Conservation (phyloP, 768 basidiomycete species). For the Fomitopsis serialis region DNA sequence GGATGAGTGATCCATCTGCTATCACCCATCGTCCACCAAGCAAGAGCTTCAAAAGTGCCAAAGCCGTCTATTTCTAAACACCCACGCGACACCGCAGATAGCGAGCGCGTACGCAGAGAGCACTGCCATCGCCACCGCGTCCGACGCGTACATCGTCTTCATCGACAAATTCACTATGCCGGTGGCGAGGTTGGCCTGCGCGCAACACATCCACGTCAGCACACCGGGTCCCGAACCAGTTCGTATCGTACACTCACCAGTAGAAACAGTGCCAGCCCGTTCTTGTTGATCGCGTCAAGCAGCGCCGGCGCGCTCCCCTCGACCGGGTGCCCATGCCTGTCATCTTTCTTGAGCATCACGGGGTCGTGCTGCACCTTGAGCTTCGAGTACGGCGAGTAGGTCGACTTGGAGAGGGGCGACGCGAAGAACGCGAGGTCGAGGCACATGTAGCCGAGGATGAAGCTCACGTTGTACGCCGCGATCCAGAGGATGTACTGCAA, state of each 20-base stretch:
- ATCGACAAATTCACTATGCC: slow-evolving; percentile 79
- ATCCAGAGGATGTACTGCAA: slow-evolving; percentile 87
- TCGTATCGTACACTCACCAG: slow-evolving; percentile 44
- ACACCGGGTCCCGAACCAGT: background rate
- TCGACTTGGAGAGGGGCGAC: slow-evolving; percentile 27
- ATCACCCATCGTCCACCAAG: too few species aligned
- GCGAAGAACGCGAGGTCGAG: slow-evolving; percentile 72
- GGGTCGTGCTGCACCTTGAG: slow-evolving; percentile 27
- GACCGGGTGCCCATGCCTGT: slow-evolving; percentile 21
- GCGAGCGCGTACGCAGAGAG: slow-evolving; percentile 54
- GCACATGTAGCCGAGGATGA: slow-evolving; percentile 74
- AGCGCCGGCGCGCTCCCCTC: slow-evolving; percentile 39
- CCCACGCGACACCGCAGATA: slow-evolving; percentile 64
- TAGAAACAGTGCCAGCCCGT: slow-evolving; percentile 77
- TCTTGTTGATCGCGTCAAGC: slow-evolving; percentile 78
- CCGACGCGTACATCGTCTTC: slow-evolving; percentile 72
- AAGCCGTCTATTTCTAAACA: slow-evolving; percentile 29
- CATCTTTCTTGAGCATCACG: slow-evolving; percentile 18
- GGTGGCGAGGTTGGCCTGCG: slow-evolving; percentile 81
- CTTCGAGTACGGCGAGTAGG: slow-evolving; percentile 30
- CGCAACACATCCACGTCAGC: background rate
- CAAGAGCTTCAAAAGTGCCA: slow-evolving; percentile 29
- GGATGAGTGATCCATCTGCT: too few species aligned
- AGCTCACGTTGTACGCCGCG: slow-evolving; percentile 81
- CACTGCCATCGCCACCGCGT: slow-evolving; percentile 53